Conservation (phyloP, 2,329 filamentous ascomycete species). For the Chaetomium sp. region DNA sequence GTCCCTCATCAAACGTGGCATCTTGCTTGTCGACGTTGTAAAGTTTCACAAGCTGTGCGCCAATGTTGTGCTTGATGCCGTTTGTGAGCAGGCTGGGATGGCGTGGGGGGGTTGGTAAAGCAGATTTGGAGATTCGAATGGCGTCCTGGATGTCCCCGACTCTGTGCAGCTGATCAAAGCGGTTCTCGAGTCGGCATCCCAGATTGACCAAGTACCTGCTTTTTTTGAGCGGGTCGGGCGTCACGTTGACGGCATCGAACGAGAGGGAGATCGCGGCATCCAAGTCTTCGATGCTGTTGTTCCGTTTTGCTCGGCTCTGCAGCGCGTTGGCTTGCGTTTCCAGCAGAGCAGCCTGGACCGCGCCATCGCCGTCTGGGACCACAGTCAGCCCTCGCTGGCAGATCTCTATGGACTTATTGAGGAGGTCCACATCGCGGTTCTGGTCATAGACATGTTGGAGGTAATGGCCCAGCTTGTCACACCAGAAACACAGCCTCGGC, state of each 20-base stretch:
- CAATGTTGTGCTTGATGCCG: background rate
- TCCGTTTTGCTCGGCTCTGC: slow-evolving; percentile 5
- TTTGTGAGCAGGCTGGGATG: background rate
- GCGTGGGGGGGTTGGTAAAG: background rate
- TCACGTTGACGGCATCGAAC: background rate
- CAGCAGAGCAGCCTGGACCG: slow-evolving; percentile 7
- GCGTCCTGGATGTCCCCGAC: background rate
- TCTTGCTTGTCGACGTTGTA: background rate
- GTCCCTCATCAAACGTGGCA: background rate
- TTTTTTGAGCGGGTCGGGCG: background rate
- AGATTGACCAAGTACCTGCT: background rate
- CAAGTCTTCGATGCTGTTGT: slow-evolving; percentile 9
- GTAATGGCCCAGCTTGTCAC: slow-evolving; percentile 5
- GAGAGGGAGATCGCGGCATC: background rate
- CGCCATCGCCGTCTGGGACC: background rate
- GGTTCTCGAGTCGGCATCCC: background rate
- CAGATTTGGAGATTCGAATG: background rate
- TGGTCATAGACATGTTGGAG: background rate
- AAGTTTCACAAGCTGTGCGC: background rate
- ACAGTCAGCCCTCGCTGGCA: background rate
- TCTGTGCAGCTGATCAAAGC: background rate
- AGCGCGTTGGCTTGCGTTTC: slow-evolving; percentile 8
- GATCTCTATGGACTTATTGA: slow-evolving; percentile 2
- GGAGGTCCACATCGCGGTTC: slow-evolving; percentile 6
- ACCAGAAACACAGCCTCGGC: background rate